A percentile compares a stretch with the other conserved stretches of the same genome.
These are phyloP conservation scores for Choanephora cucurbitarum DNA, from an alignment of 371 early-diverging fungal species.

Conservation along the genomic window DNA sequence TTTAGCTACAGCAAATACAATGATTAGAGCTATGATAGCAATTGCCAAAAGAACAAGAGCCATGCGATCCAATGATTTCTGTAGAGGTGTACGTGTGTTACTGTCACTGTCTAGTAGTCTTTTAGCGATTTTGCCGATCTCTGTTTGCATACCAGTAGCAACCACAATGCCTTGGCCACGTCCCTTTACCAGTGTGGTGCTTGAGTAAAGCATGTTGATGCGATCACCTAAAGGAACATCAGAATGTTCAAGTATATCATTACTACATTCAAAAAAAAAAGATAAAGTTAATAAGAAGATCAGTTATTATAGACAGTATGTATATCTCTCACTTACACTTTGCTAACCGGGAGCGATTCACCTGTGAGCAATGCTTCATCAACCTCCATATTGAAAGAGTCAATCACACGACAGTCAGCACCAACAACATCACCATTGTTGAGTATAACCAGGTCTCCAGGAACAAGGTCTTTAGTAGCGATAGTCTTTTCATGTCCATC, in stretches of 20 bases:
- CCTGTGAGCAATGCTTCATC: constrained; percentile 88
- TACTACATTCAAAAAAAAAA: not conserved
- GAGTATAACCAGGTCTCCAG: constrained; percentile 80
- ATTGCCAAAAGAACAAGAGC: constrained; percentile 69
- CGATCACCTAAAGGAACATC: constrained; percentile 54
- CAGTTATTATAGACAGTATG: too few species aligned
- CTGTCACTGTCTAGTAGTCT: constrained; percentile 46
- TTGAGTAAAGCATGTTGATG: constrained; percentile 60
- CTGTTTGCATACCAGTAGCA: constrained; percentile 76
- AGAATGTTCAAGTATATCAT: constrained; percentile 17
- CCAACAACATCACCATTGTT: constrained; percentile 84
- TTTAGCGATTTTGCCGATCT: constrained; percentile 78
- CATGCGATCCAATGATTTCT: constrained; percentile 68
- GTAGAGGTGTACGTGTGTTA: constrained; percentile 60
- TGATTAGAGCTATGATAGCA: constrained; percentile 65
- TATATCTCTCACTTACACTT: constrained; percentile 18
- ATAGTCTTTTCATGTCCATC: constrained; percentile 64
- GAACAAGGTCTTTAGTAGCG: constrained; percentile 71
- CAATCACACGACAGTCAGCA: constrained; percentile 82
- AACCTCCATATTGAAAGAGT: constrained; percentile 79
- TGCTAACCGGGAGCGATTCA: constrained; percentile 41
- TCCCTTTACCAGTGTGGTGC: constrained; percentile 57
- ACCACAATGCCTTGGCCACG: constrained; percentile 62
- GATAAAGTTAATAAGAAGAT: not conserved
- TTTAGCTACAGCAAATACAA: constrained; percentile 64